phyloP scores from a whole-genome alignment of 805 yeast species.

The Maudiozyma turicensis region DNA sequence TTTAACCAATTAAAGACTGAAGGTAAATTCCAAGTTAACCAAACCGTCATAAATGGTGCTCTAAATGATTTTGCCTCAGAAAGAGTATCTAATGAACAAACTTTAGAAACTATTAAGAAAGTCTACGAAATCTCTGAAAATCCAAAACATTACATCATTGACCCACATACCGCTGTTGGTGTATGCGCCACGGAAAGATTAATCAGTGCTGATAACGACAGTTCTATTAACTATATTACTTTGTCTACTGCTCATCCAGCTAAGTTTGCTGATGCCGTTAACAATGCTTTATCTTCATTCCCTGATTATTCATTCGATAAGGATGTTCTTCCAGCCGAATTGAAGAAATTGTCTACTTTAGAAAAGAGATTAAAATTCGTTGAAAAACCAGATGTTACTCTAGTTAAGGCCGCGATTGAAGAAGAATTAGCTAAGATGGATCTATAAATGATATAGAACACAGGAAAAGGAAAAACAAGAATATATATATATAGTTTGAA shows the following conservation, averaged over 20 bases:
- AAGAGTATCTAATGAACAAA: conserved; percentile 69
- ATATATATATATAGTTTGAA: conserved; percentile 28
- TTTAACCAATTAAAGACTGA: conserved; percentile 66
- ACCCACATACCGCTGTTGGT: conserved; percentile 97
- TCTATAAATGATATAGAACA: conserved; percentile 23
- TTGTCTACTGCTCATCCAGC: conserved; percentile 99
- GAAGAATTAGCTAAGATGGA: conserved; percentile 53
- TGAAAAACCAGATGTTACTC: conserved; percentile 61
- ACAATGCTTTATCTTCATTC: conserved; percentile 56
- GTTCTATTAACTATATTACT: conserved; percentile 48
- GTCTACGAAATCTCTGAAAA: conserved; percentile 50
- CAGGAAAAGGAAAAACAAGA: conserved; percentile 58
- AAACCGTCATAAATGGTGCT: conserved; percentile 56
- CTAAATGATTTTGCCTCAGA: conserved; percentile 63
- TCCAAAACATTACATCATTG: conserved; percentile 65
- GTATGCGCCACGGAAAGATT: conserved; percentile 64
- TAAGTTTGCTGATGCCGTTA: conserved; percentile 93
- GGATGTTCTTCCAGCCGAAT: conserved; percentile 83
- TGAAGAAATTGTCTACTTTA: conserved; percentile 58
- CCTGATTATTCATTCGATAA: conserved; percentile 76
- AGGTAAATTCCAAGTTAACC: conserved; percentile 69
- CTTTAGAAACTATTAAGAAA: conserved; percentile 66
- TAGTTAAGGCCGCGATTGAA: conserved; percentile 65
- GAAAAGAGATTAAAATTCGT: conserved; percentile 67
- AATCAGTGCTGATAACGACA: conserved; percentile 38